Evolutionary conservation across 2,329 filamentous ascomycete genomes (phyloP).

Genomic region (Xylogone sp.): DNA sequence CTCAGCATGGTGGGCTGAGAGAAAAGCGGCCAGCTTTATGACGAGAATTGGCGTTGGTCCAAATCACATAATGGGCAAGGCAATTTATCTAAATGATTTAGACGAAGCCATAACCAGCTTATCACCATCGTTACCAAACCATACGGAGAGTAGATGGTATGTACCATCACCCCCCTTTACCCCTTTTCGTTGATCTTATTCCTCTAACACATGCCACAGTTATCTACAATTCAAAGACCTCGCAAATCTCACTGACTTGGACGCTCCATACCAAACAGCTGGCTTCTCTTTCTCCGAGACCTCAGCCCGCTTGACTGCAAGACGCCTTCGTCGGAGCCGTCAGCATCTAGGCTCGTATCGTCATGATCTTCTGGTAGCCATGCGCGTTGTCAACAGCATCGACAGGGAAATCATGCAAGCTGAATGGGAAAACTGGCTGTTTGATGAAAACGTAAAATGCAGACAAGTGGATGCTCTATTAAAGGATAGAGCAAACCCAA

Average conservation of each 20-base stretch:
- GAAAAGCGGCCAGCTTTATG: constrained; percentile 79
- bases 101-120: constrained; percentile 50
- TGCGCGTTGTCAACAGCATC: constrained; percentile 84
- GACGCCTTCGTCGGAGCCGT: constrained; percentile 71
- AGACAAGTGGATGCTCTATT: constrained; percentile 53
- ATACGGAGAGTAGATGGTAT: constrained; percentile 46
- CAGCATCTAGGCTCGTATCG: constrained; percentile 80
- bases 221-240: constrained; percentile 61
- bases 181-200: neutral
- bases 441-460: constrained; percentile 74
- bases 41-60: constrained; percentile 73
- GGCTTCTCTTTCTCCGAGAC: constrained; percentile 43
- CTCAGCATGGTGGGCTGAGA: constrained; percentile 80
- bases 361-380: constrained; percentile 85
- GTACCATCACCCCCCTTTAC: constrained; percentile 11
- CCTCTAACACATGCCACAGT: constrained; percentile 28
- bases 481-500: constrained; percentile 22
- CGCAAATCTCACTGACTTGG: constrained; percentile 53
- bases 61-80: constrained; percentile 76
- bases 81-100: constrained; percentile 79
- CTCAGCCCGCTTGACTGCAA: constrained; percentile 50
- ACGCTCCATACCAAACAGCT: constrained; percentile 51
- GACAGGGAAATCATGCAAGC: constrained; percentile 81
- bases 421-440: constrained; percentile 92
- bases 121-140: constrained; percentile 11